These are phyloP conservation scores for Colletotrichum costaricense DNA, from an alignment of 2,329 filamentous ascomycete species.

Conservation along the genomic window DNA sequence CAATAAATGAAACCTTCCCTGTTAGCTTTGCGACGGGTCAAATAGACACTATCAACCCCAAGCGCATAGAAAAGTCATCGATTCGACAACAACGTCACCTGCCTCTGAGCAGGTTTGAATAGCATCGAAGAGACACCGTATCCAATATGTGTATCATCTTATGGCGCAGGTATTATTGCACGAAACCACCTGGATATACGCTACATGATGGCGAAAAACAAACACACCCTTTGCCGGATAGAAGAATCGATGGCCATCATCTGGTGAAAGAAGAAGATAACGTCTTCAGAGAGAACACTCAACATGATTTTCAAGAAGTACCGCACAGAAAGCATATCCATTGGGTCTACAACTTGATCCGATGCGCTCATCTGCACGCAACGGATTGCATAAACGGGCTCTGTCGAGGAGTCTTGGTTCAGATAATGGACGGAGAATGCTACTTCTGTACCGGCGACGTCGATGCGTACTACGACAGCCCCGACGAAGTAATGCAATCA, in stretches of 20 bases:
- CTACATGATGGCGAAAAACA: background rate
- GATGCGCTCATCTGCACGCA: slow-evolving; percentile 15
- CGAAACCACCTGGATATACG: slow-evolving; percentile 13
- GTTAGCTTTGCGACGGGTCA: background rate
- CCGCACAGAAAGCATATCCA: slow-evolving; percentile 16
- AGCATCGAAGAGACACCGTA: background rate
- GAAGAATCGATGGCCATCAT: background rate
- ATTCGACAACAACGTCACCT: background rate
- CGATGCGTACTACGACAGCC: slow-evolving; percentile 6
- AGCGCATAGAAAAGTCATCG: background rate
- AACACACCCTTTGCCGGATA: background rate
- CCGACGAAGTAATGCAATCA: background rate
- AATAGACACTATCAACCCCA: background rate
- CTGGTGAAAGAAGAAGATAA: slow-evolving; percentile 1
- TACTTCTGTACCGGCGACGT: slow-evolving; percentile 11
- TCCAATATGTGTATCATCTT: slow-evolving; percentile 16
- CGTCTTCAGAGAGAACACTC: slow-evolving; percentile 15
- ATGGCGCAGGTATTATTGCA: slow-evolving; percentile 27
- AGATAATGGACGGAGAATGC: slow-evolving; percentile 1
- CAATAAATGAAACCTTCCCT: background rate
- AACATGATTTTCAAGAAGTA: background rate
- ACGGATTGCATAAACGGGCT: background rate
- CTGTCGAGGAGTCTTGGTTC: background rate
- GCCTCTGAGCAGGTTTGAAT: background rate
- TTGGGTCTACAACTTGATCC: slow-evolving; percentile 17